These are phyloP conservation scores for Aspergillus novofumigatus DNA, from an alignment of 2,329 filamentous ascomycete genomes.

Conservation along the genomic window DNA sequence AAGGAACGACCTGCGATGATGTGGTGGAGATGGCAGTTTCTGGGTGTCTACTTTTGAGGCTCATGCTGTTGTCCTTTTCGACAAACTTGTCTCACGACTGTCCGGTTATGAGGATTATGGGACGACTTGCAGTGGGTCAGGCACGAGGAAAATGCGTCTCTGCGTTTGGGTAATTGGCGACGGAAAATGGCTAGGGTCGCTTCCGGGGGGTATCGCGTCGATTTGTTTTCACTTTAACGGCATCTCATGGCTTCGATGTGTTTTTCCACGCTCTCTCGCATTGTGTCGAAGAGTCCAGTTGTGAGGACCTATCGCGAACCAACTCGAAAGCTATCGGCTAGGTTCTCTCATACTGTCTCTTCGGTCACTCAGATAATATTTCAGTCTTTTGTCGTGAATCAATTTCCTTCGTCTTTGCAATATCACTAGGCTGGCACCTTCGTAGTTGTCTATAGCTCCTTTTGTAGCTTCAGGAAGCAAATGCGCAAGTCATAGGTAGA, in stretches of 20 bases:
- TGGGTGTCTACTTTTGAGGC: constrained; percentile 11
- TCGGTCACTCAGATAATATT: neutral
- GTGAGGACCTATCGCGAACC: neutral
- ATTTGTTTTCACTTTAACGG: constrained; percentile 23
- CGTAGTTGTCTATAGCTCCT: neutral
- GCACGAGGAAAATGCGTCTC: constrained; percentile 10
- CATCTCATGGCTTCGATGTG: constrained; percentile 1
- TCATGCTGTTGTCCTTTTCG: constrained; percentile 9
- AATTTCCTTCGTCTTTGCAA: neutral
- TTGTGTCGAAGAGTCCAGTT: neutral
- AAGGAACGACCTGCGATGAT: constrained; percentile 20
- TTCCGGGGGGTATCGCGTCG: constrained; percentile 45
- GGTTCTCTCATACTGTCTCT: neutral
- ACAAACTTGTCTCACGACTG: constrained; percentile 5
- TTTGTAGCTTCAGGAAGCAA: neutral
- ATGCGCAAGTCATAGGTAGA: too few species aligned
- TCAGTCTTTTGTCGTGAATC: neutral
- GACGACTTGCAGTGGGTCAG: constrained; percentile 7
- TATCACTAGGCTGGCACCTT: neutral
- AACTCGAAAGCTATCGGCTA: neutral
- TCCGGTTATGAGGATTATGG: constrained; percentile 9
- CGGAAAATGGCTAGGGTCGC: constrained; percentile 45
- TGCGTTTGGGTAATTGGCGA: constrained; percentile 29
- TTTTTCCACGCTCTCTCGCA: constrained; percentile 6
- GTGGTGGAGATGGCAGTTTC: constrained; percentile 12